phyloP scores from a whole-genome alignment of 768 basidiomycete genomes.

The Phaeolepiota aurea region DNA sequence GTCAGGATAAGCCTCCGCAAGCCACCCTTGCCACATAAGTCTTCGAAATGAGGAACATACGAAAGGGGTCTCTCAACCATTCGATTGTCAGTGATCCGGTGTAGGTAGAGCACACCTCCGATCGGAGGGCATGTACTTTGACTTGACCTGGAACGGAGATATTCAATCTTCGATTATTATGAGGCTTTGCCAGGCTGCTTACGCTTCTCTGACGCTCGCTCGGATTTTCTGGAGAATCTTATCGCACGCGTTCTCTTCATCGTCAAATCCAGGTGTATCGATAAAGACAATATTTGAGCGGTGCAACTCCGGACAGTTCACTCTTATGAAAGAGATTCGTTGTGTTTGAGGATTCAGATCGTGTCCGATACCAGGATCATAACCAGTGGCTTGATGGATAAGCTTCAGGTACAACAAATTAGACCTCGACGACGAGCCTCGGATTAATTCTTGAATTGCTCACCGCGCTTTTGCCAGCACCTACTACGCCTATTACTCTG shows the following conservation, averaged over 20 bases:
- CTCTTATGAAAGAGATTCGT: neutral
- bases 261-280: slow-evolving; percentile 3
- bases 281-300: neutral
- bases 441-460: too few relatives aligned
- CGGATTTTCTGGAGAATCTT: neutral
- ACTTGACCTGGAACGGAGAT: too few relatives aligned
- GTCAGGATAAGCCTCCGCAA: slow-evolving; percentile 11
- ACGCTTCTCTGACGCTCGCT: neutral
- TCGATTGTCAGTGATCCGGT: neutral
- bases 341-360: neutral
- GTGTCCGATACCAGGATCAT: neutral
- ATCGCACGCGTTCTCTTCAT: neutral
- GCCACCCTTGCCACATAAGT: neutral
- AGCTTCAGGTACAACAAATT: too few relatives aligned
- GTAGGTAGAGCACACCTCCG: neutral
- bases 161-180: too few relatives aligned
- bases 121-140: too few relatives aligned
- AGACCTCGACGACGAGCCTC: too few relatives aligned
- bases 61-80: neutral
- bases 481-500: too few relatives aligned
- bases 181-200: too few relatives aligned
- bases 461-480: too few relatives aligned
- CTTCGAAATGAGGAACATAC: neutral
- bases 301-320: neutral
- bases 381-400: neutral